Conservation (phyloP, 352 stramenopile species). For the Phytophthora citricola region DNA sequence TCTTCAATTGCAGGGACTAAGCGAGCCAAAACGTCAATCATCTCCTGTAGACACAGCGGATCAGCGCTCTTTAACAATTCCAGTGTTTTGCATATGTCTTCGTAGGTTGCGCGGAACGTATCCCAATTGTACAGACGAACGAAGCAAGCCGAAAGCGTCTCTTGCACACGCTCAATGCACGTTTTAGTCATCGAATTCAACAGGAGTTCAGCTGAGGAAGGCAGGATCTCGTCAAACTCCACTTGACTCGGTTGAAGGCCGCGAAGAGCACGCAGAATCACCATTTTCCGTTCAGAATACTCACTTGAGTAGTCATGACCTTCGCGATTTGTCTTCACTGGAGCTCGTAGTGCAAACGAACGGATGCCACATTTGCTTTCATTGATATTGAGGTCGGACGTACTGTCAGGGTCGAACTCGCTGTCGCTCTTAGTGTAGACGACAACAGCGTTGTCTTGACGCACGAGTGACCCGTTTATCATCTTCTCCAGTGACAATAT, state of each 20-base stretch:
- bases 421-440: constrained; percentile 33
- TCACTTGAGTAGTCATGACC: constrained; percentile 19
- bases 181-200: constrained; percentile 6
- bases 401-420: constrained; percentile 29
- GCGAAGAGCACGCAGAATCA: background rate
- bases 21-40: background rate
- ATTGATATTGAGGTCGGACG: constrained; percentile 21
- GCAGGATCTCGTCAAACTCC: constrained; percentile 5
- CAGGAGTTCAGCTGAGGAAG: constrained; percentile 12
- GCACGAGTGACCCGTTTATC: constrained; percentile 29
- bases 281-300: background rate
- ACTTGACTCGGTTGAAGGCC: constrained; percentile 4
- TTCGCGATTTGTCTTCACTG: background rate
- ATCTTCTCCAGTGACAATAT: constrained; percentile 5
- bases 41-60: background rate
- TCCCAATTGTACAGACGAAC: constrained; percentile 11
- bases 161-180: constrained; percentile 4
- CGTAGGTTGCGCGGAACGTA: background rate
- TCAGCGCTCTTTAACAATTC: background rate
- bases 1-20: background rate
- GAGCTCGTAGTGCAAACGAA: constrained; percentile 21
- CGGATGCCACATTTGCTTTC: constrained; percentile 18
- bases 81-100: background rate
- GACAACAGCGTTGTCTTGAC: constrained; percentile 28
- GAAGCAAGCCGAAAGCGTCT: constrained; percentile 14